Conservation (phyloP, 176 grass and related monocot species). For the Tillandsia fasciculata region DNA sequence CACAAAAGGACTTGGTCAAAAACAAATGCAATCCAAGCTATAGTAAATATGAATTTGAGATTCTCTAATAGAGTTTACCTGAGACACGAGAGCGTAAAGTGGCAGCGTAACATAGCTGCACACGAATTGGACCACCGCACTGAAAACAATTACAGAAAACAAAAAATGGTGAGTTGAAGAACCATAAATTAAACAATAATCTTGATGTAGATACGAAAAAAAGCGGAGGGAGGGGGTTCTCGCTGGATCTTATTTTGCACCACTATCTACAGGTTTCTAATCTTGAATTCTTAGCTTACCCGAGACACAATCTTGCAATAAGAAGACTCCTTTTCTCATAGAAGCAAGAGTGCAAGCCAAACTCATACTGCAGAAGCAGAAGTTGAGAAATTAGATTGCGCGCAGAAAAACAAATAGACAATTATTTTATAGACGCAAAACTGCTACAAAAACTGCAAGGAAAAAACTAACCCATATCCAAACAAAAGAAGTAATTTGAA, state of each 20-base stretch:
- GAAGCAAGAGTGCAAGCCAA: slow-evolving; percentile 65
- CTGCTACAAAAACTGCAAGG: neutral
- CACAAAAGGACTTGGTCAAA: too few species aligned
- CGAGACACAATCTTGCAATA: slow-evolving; percentile 64
- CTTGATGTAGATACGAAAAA: neutral
- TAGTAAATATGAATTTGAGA: slow-evolving; percentile 8
- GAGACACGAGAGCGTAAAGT: slow-evolving; percentile 82
- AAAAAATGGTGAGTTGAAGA: slow-evolving; percentile 5
- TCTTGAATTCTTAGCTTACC: slow-evolving; percentile 29
- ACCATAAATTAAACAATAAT: neutral
- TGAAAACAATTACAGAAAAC: slow-evolving; percentile 11
- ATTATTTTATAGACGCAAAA: slow-evolving; percentile 1
- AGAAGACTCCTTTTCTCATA: slow-evolving; percentile 33
- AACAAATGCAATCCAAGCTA: neutral
- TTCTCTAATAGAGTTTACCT: slow-evolving; percentile 30
- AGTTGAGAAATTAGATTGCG: neutral
- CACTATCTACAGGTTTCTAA: neutral
- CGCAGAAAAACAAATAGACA: neutral
- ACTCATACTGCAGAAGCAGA: slow-evolving; percentile 49
- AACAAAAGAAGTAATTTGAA: slow-evolving; percentile 76
- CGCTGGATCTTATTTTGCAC: neutral
- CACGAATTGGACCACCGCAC: slow-evolving; percentile 47
- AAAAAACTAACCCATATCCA: slow-evolving; percentile 69
- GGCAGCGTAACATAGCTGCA: slow-evolving; percentile 92
- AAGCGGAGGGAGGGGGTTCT: too few species aligned